Conservation (phyloP, 495 filamentous ascomycete genomes). For the Pyrenopolyporus hunteri region DNA sequence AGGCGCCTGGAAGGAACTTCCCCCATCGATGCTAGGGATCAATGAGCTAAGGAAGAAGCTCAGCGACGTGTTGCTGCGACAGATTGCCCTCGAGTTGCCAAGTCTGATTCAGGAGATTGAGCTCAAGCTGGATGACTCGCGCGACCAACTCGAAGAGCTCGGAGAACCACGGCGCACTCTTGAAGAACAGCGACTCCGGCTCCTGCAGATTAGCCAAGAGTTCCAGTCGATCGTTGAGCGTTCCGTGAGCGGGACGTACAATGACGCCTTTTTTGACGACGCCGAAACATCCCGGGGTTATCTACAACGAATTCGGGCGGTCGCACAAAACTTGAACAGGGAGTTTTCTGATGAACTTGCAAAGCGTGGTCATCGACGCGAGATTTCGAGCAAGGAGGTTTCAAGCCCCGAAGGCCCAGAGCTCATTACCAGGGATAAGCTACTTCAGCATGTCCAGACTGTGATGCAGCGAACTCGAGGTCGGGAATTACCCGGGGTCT, state of each 20-base stretch:
- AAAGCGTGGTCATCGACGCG: constrained; percentile 50
- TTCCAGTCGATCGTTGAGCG: constrained; percentile 41
- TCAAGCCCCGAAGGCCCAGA: neutral
- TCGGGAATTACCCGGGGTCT: constrained; percentile 53
- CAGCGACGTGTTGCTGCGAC: constrained; percentile 38
- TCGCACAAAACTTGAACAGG: constrained; percentile 63
- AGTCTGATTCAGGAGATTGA: constrained; percentile 43
- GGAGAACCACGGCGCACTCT: constrained; percentile 37
- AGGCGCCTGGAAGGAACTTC: constrained; percentile 53
- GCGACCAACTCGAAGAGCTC: constrained; percentile 30
- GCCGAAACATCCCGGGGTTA: constrained; percentile 46
- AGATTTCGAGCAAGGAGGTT: constrained; percentile 34
- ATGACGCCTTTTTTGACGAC: constrained; percentile 45
- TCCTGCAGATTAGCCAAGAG: constrained; percentile 35
- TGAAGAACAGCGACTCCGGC: constrained; percentile 38
- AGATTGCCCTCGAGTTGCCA: constrained; percentile 43
- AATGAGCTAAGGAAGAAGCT: constrained; percentile 42
- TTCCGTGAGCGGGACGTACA: constrained; percentile 42
- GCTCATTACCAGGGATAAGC: constrained; percentile 32
- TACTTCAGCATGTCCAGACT: constrained; percentile 39
- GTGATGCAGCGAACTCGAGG: constrained; percentile 45
- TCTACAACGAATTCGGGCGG: constrained; percentile 63
- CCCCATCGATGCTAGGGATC: constrained; percentile 35
- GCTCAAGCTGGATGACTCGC: constrained; percentile 23
- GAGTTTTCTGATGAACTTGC: constrained; percentile 60